These are phyloP conservation scores for Phytophthora rubi DNA, from an alignment of 352 stramenopile species.

Conservation along the genomic window DNA sequence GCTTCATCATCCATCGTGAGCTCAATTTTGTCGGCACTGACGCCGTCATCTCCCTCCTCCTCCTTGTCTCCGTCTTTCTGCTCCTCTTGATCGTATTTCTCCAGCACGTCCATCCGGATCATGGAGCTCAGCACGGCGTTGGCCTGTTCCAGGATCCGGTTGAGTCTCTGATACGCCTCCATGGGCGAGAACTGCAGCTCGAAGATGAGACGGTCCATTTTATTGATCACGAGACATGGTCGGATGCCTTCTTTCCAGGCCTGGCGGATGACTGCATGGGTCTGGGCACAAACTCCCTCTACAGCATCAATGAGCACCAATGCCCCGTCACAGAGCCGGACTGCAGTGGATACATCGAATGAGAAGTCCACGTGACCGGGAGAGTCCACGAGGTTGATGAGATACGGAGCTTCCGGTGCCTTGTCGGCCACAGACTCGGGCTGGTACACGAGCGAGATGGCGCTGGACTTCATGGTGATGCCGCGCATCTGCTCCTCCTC, in stretches of 20 bases:
- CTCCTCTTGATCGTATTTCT: constrained; percentile 61
- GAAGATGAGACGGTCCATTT: constrained; percentile 96
- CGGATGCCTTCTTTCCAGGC: constrained; percentile 94
- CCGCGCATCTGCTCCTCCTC: constrained; percentile 95
- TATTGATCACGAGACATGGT: constrained; percentile 97
- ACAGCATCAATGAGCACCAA: constrained; percentile 96
- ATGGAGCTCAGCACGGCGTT: constrained; percentile 88
- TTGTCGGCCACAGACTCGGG: constrained; percentile 44
- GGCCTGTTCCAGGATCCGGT: constrained; percentile 92
- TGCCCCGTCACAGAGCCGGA: constrained; percentile 94
- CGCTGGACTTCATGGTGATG: constrained; percentile 98
- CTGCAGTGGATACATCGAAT: constrained; percentile 95
- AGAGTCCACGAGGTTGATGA: constrained; percentile 97
- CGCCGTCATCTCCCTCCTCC: constrained; percentile 19
- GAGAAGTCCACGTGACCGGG: constrained; percentile 97
- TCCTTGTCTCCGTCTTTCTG: constrained; percentile 17
- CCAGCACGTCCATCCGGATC: constrained; percentile 78
- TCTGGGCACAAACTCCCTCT: constrained; percentile 96
- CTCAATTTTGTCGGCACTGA: constrained; percentile 25
- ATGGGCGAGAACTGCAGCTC: constrained; percentile 92
- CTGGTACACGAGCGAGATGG: constrained; percentile 94
- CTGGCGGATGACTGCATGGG: constrained; percentile 90
- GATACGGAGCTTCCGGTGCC: constrained; percentile 61
- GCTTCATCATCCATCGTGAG: constrained; percentile 49
- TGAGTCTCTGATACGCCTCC: constrained; percentile 94